Evolutionary conservation across 1,284 basidiomycete genomes (phyloP).

Genomic region (Leccinum subrobustum): DNA sequence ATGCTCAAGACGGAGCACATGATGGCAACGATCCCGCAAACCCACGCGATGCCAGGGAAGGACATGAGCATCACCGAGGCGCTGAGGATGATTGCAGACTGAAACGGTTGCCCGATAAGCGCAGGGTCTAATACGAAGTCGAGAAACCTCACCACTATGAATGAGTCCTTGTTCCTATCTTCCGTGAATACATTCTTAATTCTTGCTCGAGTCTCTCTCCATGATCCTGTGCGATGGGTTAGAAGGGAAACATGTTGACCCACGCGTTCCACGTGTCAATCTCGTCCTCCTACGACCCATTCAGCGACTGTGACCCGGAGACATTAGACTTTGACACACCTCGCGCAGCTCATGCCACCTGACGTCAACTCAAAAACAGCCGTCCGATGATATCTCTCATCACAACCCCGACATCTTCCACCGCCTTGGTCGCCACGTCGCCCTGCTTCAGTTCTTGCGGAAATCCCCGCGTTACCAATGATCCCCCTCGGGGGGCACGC

Average conservation of each 20-base stretch:
- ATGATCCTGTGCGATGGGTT: slow-evolving; percentile 51
- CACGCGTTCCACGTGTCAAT: slow-evolving; percentile 76
- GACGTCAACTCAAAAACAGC: slow-evolving; percentile 48
- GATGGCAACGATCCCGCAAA: too few relatives aligned
- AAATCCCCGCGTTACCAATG: slow-evolving; percentile 79
- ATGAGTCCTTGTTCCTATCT: slow-evolving; percentile 54
- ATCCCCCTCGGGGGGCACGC: slow-evolving; percentile 51
- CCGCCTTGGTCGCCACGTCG: slow-evolving; percentile 79
- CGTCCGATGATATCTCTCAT: slow-evolving; percentile 35
- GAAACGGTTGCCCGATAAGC: background rate
- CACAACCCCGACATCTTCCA: slow-evolving; percentile 72
- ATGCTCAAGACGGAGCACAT: too few relatives aligned
- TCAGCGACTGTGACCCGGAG: background rate
- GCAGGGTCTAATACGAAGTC: background rate
- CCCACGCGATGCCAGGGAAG: too few relatives aligned
- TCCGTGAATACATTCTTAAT: slow-evolving; percentile 40
- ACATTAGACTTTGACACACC: slow-evolving; percentile 20
- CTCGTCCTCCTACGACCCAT: slow-evolving; percentile 60
- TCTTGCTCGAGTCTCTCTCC: slow-evolving; percentile 48
- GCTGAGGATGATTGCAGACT: too few relatives aligned
- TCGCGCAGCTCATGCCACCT: slow-evolving; percentile 67
- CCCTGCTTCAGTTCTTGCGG: slow-evolving; percentile 63
- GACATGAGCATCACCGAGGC: too few relatives aligned
- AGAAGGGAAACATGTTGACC: background rate
- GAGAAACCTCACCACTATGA: background rate